These are phyloP conservation scores for Aegilops bicornis DNA, from an alignment of 176 grass and related monocot species.

Conservation along the genomic window DNA sequence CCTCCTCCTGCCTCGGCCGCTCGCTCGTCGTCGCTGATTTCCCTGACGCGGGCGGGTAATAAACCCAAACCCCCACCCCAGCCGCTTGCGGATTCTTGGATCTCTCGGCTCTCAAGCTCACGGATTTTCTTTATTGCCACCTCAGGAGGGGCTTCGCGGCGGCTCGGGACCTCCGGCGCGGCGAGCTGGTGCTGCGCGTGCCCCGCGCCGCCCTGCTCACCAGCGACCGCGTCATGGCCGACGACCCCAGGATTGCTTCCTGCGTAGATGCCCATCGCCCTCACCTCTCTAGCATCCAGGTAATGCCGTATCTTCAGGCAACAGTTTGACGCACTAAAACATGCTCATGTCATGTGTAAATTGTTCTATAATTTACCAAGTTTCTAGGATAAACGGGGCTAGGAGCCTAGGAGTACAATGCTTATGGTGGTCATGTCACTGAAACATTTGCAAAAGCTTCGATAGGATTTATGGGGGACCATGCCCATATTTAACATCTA, in stretches of 20 bases:
- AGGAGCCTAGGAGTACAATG: background rate
- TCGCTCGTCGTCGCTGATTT: slow-evolving; percentile 67
- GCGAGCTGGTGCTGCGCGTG: slow-evolving; percentile 74
- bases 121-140: background rate
- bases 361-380: background rate
- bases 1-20: slow-evolving; percentile 49
- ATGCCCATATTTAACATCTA: background rate
- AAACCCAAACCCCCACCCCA: background rate
- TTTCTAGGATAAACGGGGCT: background rate
- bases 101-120: background rate
- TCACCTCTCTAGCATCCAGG: slow-evolving; percentile 62
- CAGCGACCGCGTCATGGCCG: slow-evolving; percentile 51
- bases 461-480: background rate
- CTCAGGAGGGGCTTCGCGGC: slow-evolving; percentile 83
- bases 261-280: slow-evolving; percentile 23
- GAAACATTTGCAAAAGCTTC: background rate
- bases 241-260: slow-evolving; percentile 48
- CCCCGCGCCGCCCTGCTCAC: slow-evolving; percentile 72
- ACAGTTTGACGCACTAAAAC: background rate
- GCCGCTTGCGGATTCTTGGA: background rate
- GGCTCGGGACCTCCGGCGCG: slow-evolving; percentile 54
- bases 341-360: background rate
- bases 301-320: background rate
- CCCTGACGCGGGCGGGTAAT: slow-evolving; percentile 75
- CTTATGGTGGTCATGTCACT: background rate